Evolutionary conservation across 768 basidiomycete species (phyloP).

Genomic region (Russula sp.): DNA sequence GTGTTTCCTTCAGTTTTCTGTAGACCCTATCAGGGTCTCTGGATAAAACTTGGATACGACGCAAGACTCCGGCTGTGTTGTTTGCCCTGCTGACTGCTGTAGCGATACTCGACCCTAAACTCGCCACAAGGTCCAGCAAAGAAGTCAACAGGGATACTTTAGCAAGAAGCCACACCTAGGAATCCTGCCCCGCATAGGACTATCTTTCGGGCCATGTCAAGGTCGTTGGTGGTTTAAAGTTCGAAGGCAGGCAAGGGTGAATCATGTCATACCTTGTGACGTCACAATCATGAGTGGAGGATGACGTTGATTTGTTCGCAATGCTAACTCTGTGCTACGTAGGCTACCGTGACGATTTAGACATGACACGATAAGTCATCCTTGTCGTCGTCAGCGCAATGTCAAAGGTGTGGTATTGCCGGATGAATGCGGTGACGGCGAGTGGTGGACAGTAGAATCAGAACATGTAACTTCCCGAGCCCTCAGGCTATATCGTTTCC

Average conservation of each 20-base stretch:
- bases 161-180: slow-evolving; percentile 40
- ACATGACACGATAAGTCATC: background rate
- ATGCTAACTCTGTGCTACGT: no score
- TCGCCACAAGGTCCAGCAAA: background rate
- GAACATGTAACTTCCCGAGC: no score
- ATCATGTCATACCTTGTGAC: background rate
- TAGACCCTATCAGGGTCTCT: slow-evolving; percentile 45
- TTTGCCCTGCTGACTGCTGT: slow-evolving; percentile 38
- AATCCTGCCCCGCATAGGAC: slow-evolving; percentile 46
- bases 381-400: background rate
- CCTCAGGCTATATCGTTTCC: background rate
- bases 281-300: background rate
- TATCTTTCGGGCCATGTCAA: slow-evolving; percentile 28
- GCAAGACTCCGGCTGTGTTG: slow-evolving; percentile 29
- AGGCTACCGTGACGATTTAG: background rate
- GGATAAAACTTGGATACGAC: slow-evolving; percentile 54
- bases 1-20: slow-evolving; percentile 28
- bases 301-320: background rate
- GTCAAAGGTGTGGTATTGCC: background rate
- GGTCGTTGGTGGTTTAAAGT: background rate
- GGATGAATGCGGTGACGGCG: no score
- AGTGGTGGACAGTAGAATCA: background rate
- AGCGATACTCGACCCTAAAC: slow-evolving; percentile 54
- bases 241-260: background rate
- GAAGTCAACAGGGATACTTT: background rate